Base-by-base conservation (phyloP, 768 basidiomycete genomes). In the Amanita inopinata region DNA sequence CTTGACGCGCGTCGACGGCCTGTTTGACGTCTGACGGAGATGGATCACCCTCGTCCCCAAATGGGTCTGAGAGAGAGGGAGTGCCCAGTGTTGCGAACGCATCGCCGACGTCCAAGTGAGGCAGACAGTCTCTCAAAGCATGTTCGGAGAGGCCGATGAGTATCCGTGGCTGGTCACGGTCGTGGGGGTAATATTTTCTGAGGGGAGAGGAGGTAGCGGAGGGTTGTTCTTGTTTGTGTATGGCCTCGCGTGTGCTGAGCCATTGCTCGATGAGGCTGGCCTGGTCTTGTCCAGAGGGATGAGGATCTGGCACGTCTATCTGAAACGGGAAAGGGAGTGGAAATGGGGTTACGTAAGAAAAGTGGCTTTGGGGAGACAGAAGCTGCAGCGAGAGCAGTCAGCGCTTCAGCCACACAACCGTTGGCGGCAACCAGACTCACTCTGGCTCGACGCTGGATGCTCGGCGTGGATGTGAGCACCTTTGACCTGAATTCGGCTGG, bases 51-150 rank as follows among this genome's bases (percentile, higher is more conserved):
- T 66, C 60, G 1, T 64, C 59, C 19, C 56, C 56, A 36, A 58
- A 65, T 8, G 63, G 61, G n/a, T 59, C 55, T 3, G 67, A 56
- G 33, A 88, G 62, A 11, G 74, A 55, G 0, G 83, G 81, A 0
- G 62, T 59, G 10, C 87, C 86, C 2, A 92, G 66, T 5, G 78
- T 44, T 0, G 67, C 62, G 49, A 89, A 78, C 0, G 86, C 78
- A 55, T 96, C 89, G 3, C 92, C 92, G 8, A 90, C 81, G 45
- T 94, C 83, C 14, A 98, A 67, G 49, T 80, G 76, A 0, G 93
- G 93, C 6, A 96, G 58, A 51, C 80, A 86, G 50, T 94, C 90
- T 22, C 69, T 60, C 33, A 90, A 55, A 9, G 78, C 78, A 2
- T 72, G 69, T 36, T 74, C 71, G 0, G 90, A 79, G 12, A 98